A percentile compares a stretch with the other conserved stretches of the same genome.
Evolutionary conservation across 371 early-diverging fungal genomes (phyloP).

Genomic region (Mucor sp.): DNA sequence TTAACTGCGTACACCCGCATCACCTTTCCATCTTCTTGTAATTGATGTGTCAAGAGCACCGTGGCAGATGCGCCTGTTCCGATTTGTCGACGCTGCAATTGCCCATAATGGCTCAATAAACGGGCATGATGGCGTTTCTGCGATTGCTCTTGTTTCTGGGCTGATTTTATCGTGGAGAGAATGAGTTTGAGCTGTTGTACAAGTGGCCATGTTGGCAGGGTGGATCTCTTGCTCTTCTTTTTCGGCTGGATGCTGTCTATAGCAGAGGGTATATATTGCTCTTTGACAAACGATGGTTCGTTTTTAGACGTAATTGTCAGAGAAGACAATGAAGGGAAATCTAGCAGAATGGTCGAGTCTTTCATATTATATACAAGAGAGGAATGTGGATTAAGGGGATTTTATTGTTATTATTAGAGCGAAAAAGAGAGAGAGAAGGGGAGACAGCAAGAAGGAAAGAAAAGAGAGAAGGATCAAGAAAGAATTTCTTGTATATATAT

Average conservation of each 20-base stretch:
- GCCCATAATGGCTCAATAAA: constrained; percentile 18
- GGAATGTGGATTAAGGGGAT: not conserved
- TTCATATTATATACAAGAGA: constrained; percentile 7
- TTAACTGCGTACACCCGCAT: constrained; percentile 38
- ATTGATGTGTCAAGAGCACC: constrained; percentile 18
- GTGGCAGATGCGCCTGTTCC: constrained; percentile 34
- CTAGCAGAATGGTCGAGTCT: constrained; percentile 3
- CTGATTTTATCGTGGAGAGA: not conserved
- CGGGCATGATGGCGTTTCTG: not conserved
- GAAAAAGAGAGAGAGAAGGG: constrained; percentile 7
- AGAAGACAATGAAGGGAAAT: constrained; percentile 20
- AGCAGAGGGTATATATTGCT: not conserved
- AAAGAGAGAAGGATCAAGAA: constrained; percentile 11
- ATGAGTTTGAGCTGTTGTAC: constrained; percentile 7
- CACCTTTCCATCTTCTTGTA: constrained; percentile 12
- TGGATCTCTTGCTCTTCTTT: not conserved
- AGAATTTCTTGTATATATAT: not conserved
- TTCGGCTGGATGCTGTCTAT: not conserved
- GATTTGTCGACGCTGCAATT: constrained; percentile 15
- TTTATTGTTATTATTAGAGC: not conserved
- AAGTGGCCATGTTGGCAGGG: not conserved
- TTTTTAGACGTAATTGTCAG: constrained; percentile 22
- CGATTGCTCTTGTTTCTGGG: not conserved
- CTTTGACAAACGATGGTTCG: constrained; percentile 6
- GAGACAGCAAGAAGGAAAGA: not conserved